phyloP scores from a whole-genome alignment of 345 rosid species.

The Syzygium aromaticum region DNA sequence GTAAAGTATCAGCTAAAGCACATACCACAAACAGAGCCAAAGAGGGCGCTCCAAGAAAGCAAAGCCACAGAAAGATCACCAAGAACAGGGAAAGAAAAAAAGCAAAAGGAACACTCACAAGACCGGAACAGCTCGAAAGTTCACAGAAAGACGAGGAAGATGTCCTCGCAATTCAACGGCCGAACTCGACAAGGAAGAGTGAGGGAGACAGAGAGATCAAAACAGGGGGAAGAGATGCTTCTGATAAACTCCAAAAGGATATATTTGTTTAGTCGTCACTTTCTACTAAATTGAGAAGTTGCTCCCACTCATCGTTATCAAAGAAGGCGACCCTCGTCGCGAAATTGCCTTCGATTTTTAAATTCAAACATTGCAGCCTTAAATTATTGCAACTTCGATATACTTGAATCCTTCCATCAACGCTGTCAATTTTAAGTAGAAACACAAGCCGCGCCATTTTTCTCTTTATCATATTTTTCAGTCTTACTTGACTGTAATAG shows the following conservation, averaged over 20 bases:
- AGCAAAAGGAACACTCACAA: not conserved
- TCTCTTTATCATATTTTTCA: not conserved
- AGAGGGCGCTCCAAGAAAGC: not conserved
- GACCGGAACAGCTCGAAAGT: not conserved
- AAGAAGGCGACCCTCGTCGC: not conserved
- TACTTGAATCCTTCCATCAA: not conserved
- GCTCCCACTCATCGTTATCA: not conserved
- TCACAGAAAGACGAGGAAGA: not conserved
- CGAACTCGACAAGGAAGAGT: not conserved
- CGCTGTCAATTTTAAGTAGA: not conserved
- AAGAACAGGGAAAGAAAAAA: not conserved
- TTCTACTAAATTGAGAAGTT: not conserved
- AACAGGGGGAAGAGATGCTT: not conserved
- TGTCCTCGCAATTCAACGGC: not conserved
- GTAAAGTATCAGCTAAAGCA: not conserved
- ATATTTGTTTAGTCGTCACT: not conserved
- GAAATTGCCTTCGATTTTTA: not conserved
- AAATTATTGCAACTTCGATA: not conserved
- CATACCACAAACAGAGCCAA: not conserved
- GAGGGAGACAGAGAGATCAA: not conserved
- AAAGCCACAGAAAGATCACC: not conserved
- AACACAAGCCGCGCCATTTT: no score
- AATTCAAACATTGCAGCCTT: not conserved
- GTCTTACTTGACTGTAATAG: not conserved
- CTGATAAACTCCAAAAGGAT: not conserved